Base-by-base conservation (phyloP, 1,139 yeast genomes). In the Zygosaccharomyces pseudobailii region DNA sequence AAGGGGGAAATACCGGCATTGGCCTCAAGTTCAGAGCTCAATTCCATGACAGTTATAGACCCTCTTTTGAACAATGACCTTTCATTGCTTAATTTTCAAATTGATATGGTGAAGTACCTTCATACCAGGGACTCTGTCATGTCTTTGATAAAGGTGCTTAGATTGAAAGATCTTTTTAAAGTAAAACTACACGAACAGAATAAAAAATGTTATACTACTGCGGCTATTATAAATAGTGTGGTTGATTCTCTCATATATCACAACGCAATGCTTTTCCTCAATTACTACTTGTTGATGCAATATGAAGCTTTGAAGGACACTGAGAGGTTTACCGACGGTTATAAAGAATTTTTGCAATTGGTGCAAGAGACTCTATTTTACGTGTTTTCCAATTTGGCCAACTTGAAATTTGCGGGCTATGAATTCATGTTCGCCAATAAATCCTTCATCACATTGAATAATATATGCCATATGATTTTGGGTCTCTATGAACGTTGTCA, bases 311-410 rank as follows among this genome's bases (percentile, higher is more conserved):
- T 50, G 19, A 51, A 51, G 5, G 58, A 59, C 33, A 28, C 40
- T 5, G 52, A 49, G n/a, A 54, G 53, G 20, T 60, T 56, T 40
- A 46, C 46, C 25, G 53, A 51, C 23, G 46, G 43, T 13, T 55
- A 56, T 33, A 51, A 52, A 23, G 62, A 59, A 9, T 55, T 61
- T 36, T 43, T 62, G 25, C 57, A 55, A 32, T 31, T 60, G 20
- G 36, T 56, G 3, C 65, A 62, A 43, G 65, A 60, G 42, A 55
- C 64, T 19, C 49, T 61, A 21, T 61, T 61, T 44, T 61, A 52
- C 46, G 52, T 61, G n/a, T 62, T 62, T 46, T 62, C 67, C 6
- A 62, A 61, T 31, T 47, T 62, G 25, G 66, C 67, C 13, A 60
- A 59, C 39, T 48, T 57, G 37, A 61, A 55, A 40, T 58, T 61